Conservation (phyloP, 2,329 filamentous ascomycete species). For the Aspergillus sp. region DNA sequence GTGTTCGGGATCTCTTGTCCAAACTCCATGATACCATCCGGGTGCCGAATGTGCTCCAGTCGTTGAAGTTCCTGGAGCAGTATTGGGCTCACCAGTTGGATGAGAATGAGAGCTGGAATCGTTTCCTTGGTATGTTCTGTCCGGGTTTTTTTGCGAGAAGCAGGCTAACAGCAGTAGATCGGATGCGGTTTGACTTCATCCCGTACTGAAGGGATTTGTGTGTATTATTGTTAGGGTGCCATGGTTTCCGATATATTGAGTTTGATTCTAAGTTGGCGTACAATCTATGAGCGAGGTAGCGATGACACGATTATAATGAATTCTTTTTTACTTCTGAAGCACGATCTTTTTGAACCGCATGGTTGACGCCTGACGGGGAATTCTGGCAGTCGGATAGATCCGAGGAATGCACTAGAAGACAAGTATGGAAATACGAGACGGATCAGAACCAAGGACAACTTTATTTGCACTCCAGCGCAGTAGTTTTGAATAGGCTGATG, state of each 20-base stretch:
- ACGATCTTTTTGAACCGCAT: not conserved
- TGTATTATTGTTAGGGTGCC: not conserved
- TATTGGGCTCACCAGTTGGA: constrained; percentile 35
- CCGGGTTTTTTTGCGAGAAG: not conserved
- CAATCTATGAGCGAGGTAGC: not conserved
- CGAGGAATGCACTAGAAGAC: not conserved
- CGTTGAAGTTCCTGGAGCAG: constrained; percentile 41
- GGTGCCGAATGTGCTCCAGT: constrained; percentile 43
- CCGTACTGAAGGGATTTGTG: constrained; percentile 12
- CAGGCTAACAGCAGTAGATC: constrained; percentile 23
- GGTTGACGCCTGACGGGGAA: not conserved
- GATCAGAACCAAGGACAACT: constrained; percentile 5
- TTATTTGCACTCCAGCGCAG: not conserved
- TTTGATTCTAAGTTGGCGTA: not conserved
- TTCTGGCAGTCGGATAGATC: not conserved
- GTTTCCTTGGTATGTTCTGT: constrained; percentile 35
- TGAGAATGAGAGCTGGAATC: constrained; percentile 40
- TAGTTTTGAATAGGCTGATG: not conserved
- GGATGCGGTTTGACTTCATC: constrained; percentile 30
- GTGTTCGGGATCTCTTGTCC: constrained; percentile 32
- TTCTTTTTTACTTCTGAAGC: not conserved
- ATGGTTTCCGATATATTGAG: not conserved
- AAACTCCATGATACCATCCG: constrained; percentile 41
- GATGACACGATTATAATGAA: not conserved
- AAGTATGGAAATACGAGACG: not conserved